Evolutionary conservation across 805 yeast genomes (phyloP).

Genomic region (Saturnispora kantuleensis): DNA sequence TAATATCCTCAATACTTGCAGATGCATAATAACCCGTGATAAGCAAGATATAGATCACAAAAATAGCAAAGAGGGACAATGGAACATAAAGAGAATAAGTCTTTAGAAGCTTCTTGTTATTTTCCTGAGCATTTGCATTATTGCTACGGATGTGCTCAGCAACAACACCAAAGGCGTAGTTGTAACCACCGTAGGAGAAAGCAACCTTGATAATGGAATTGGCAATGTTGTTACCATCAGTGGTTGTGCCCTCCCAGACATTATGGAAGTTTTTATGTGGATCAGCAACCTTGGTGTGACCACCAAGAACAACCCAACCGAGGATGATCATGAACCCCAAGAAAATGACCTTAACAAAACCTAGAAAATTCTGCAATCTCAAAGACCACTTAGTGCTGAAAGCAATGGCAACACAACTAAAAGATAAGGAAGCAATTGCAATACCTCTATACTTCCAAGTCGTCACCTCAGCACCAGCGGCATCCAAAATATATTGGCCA

Average conservation of each 20-base stretch:
- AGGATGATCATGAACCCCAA: conserved; percentile 60
- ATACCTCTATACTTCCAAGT: conserved; percentile 73
- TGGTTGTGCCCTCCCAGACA: conserved; percentile 33
- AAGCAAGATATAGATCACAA: conserved; percentile 62
- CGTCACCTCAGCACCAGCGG: conserved; percentile 57
- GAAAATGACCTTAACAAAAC: conserved; percentile 64
- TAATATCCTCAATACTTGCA: conserved; percentile 47
- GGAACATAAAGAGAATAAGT: conserved; percentile 71
- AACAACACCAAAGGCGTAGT: conserved; percentile 31
- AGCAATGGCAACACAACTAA: conserved; percentile 57
- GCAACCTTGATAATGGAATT: conserved; percentile 35
- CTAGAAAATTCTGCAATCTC: conserved; percentile 53
- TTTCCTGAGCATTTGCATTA: conserved; percentile 34
- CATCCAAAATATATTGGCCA: conserved; percentile 67
- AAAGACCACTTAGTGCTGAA: conserved; percentile 57
- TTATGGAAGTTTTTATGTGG: conserved; percentile 24
- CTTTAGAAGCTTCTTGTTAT: conserved; percentile 32
- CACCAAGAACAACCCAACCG: conserved; percentile 79
- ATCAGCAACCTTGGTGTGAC: conserved; percentile 36
- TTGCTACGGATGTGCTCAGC: conserved; percentile 32
- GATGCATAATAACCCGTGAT: conserved; percentile 78
- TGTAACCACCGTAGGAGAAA: conserved; percentile 34
- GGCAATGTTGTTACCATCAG: conserved; percentile 33
- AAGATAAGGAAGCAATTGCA: conserved; percentile 65
- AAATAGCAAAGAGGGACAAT: conserved; percentile 48